Percentiles rank a stretch among this genome's conserved stretches.
phyloP scores from a whole-genome alignment of 305 asterid species.

The Rubia balearica region DNA sequence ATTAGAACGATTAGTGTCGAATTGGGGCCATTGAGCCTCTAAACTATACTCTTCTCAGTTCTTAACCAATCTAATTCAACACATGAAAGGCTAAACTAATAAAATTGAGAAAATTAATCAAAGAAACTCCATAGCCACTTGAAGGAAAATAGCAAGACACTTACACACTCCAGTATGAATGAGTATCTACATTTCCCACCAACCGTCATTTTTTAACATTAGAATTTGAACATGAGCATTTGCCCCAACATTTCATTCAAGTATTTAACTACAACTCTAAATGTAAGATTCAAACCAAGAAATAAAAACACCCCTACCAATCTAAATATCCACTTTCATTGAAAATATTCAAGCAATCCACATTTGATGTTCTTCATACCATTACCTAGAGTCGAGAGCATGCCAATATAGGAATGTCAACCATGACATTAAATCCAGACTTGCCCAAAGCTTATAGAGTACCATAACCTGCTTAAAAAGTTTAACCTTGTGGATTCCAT shows the following conservation, averaged over 20 bases:
- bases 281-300: neutral
- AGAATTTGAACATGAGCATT: neutral
- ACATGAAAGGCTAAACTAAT: neutral
- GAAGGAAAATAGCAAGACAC: too few species aligned
- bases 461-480: conserved; percentile 77
- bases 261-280: neutral
- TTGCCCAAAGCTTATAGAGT: conserved; percentile 57
- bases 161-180: too few species aligned
- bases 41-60: neutral
- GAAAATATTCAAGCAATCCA: conserved; percentile 36
- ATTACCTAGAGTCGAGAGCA: conserved; percentile 52
- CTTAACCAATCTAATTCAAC: neutral
- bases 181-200: too few species aligned
- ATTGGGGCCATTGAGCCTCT: neutral
- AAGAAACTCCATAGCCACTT: neutral
- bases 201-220: neutral
- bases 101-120: neutral
- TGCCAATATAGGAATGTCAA: conserved; percentile 86
- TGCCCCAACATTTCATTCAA: neutral
- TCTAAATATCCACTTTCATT: neutral
- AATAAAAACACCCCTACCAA: too few species aligned
- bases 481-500: conserved; percentile 76
- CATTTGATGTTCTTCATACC: conserved; percentile 65
- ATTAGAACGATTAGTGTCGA: neutral
- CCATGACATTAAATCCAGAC: conserved; percentile 82